Base-by-base conservation (phyloP, 768 basidiomycete genomes). In the Leccinum imitatum region DNA sequence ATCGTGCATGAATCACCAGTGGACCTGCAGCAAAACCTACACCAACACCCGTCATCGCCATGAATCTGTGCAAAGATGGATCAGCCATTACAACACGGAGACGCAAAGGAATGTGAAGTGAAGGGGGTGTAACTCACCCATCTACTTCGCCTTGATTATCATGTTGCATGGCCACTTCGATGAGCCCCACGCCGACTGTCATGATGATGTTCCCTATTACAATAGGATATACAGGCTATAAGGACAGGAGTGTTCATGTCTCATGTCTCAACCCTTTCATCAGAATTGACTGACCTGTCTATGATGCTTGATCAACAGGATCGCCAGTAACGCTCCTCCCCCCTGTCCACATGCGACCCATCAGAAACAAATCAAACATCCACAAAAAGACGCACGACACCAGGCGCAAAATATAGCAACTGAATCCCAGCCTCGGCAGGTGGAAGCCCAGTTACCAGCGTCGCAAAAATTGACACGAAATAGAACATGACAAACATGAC, bases 401-500 rank as follows among this genome's bases (percentile, higher is more conserved):
- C 82, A 11, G 83, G 82, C 1, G 80, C 73, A 57, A 83, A 81
- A 65, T 77, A 83, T n/a, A 83, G 65, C n/a, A 83, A 61, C 64
- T 83, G 81, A 27, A 77, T 70, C 35, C 82, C 83, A 21, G 79
- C 73, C 48, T 74, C 67, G 19, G 71, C 67, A n/a, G 80, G 67
- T 13, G 75, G 69, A 31, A 75, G 66, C 6, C 78, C 79, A 27
- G 69, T 69, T n/a, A 80, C 81, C 65, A 81, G 72, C 21, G 76
- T 77, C 69, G 80, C 77, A 69, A 84, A 83, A 54, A 83, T 80
- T 0, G 82, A 74, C 47, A 83, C 73, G 61, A 84, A 83, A 65
- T 84, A 84, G 67, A 83, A 82, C 75, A 79, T 78, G 53, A 80
- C 80, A 59, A 82, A 70, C 75, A 78, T 78, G 59, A 84, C 74